Evolutionary conservation across 2,329 filamentous ascomycete genomes (phyloP).

Genomic region (Scytalidium sp.): DNA sequence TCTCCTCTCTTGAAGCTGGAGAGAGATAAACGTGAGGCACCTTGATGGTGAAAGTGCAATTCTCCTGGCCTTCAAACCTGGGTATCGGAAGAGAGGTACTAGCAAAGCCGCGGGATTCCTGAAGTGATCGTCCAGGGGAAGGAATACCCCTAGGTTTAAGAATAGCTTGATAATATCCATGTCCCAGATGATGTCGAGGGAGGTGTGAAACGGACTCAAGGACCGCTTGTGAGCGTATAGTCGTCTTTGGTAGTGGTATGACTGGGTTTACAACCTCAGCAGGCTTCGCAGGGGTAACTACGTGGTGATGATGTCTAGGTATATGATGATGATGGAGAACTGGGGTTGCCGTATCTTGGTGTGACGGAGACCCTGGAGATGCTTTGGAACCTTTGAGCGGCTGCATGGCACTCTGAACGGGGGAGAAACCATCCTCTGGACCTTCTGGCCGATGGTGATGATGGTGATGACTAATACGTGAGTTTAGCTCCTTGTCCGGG

Average conservation of each 20-base stretch:
- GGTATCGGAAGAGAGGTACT: constrained; percentile 71
- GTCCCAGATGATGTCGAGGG: constrained; percentile 78
- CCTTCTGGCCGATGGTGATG: constrained; percentile 55
- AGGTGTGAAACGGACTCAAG: constrained; percentile 68
- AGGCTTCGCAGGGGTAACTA: constrained; percentile 24
- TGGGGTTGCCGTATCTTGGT: constrained; percentile 30
- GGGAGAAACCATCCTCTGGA: constrained; percentile 41
- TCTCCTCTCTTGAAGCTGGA: constrained; percentile 70
- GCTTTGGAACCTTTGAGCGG: constrained; percentile 51
- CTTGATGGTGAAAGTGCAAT: constrained; percentile 87
- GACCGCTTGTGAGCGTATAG: constrained; percentile 66
- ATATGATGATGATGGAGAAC: constrained; percentile 26
- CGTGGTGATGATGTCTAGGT: constrained; percentile 39
- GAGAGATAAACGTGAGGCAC: constrained; percentile 78
- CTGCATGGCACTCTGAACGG: constrained; percentile 37
- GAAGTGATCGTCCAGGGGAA: constrained; percentile 15
- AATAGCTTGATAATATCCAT: constrained; percentile 73
- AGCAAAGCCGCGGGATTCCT: constrained; percentile 45
- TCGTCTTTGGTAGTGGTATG: constrained; percentile 61
- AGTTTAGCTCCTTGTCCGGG: neutral
- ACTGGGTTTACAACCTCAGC: constrained; percentile 32
- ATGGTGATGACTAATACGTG: constrained; percentile 32
- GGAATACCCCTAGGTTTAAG: constrained; percentile 49
- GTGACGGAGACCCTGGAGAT: constrained; percentile 41
- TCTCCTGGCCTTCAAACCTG: constrained; percentile 67